phyloP scores from a whole-genome alignment of 495 filamentous ascomycete genomes.

The Penicillium bovifimosum region DNA sequence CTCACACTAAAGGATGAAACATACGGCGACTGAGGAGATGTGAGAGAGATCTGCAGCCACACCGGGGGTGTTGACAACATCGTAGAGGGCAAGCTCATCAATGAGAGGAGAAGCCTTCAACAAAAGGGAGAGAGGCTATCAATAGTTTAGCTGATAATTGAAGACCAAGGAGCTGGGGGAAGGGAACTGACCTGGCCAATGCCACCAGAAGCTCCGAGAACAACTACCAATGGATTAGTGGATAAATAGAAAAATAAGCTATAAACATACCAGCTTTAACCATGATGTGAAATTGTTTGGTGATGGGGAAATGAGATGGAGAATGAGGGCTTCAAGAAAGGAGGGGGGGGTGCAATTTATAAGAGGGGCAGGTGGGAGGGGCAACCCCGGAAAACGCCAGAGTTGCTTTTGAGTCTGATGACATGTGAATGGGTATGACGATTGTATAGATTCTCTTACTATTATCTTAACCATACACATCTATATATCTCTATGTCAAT shows the following conservation, averaged over 20 bases:
- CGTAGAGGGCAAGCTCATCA: slow-evolving; percentile 90
- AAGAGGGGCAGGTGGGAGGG: slow-evolving; percentile 18
- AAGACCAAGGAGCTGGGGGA: background rate
- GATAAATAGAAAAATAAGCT: background rate
- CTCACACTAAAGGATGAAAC: slow-evolving; percentile 29
- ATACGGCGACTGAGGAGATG: slow-evolving; percentile 88
- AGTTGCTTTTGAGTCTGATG: background rate
- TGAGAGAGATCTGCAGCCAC: slow-evolving; percentile 94
- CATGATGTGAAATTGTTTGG: slow-evolving; percentile 51
- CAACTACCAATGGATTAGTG: slow-evolving; percentile 49
- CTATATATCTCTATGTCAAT: too few species aligned
- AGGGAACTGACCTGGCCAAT: slow-evolving; percentile 86
- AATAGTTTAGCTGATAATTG: slow-evolving; percentile 6
- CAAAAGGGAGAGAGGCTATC: slow-evolving; percentile 88
- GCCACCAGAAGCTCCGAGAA: slow-evolving; percentile 94
- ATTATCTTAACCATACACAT: too few species aligned
- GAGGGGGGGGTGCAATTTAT: slow-evolving; percentile 16
- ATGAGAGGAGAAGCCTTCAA: slow-evolving; percentile 81
- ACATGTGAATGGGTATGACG: slow-evolving; percentile 3
- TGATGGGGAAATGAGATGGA: slow-evolving; percentile 10
- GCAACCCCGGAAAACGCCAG: slow-evolving; percentile 24
- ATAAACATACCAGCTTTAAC: slow-evolving; percentile 73
- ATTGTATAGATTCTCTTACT: background rate
- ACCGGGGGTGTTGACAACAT: slow-evolving; percentile 98
- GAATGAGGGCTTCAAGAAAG: slow-evolving; percentile 13